Evolutionary conservation across 208 protist genomes (phyloP).

Genomic region (Borovskyia barvae): DNA sequence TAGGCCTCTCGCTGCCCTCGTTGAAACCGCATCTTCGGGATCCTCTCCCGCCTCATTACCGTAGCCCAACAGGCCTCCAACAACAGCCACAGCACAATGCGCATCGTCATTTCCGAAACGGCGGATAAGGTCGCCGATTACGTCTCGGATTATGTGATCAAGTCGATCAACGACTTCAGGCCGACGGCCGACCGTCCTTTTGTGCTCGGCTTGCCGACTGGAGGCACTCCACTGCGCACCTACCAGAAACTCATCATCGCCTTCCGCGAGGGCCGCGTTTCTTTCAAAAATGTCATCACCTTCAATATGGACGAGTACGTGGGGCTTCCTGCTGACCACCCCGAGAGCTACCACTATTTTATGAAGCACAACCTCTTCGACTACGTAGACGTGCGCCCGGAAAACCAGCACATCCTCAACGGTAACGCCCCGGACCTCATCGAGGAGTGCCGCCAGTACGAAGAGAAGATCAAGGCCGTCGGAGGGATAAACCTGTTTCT

Average conservation of each 20-base stretch:
- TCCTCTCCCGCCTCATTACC: too few species aligned
- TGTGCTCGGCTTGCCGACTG: conserved; percentile 93
- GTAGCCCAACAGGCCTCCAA: too few species aligned
- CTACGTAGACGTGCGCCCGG: conserved; percentile 90
- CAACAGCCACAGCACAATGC: conserved; percentile 78
- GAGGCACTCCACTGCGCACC: conserved; percentile 82
- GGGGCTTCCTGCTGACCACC: conserved; percentile 84
- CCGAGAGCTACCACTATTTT: conserved; percentile 95
- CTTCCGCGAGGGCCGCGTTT: conserved; percentile 81
- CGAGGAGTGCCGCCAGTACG: conserved; percentile 91
- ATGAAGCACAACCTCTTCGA: conserved; percentile 96
- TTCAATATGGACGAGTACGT: conserved; percentile 98
- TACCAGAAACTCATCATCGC: conserved; percentile 90
- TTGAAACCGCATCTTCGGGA: too few species aligned
- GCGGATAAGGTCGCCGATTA: conserved; percentile 67
- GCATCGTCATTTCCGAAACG: conserved; percentile 86
- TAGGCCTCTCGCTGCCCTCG: too few species aligned
- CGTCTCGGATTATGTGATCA: conserved; percentile 83
- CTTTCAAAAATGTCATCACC: conserved; percentile 92
- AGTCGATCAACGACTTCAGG: conserved; percentile 83
- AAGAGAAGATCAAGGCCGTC: conserved; percentile 84
- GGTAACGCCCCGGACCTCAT: conserved; percentile 89
- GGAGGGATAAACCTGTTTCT: conserved; percentile 95
- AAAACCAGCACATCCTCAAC: conserved; percentile 93
- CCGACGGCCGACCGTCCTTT: conserved; percentile 82